phyloP scores from a whole-genome alignment of 2,329 filamentous ascomycete genomes.

The Elsinoe ampelina region DNA sequence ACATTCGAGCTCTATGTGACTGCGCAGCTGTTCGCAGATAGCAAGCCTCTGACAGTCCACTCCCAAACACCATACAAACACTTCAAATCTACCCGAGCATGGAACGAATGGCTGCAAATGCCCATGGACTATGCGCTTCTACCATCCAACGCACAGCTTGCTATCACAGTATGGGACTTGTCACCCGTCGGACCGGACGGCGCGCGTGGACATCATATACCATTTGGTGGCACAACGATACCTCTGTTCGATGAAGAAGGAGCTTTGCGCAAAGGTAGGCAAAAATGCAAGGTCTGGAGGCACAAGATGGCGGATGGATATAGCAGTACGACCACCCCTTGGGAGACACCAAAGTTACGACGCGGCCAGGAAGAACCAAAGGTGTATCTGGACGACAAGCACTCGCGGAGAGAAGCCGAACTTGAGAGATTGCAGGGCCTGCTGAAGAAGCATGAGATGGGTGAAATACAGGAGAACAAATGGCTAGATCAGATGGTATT shows the following conservation, averaged over 20 bases:
- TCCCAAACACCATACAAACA: constrained; percentile 88
- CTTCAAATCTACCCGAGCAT: constrained; percentile 65
- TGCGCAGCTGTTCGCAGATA: constrained; percentile 88
- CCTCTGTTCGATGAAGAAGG: constrained; percentile 88
- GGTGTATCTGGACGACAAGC: constrained; percentile 39
- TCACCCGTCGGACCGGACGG: constrained; percentile 66
- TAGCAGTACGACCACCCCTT: constrained; percentile 69
- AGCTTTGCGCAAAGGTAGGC: constrained; percentile 79
- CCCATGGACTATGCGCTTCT: constrained; percentile 77
- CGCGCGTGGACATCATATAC: constrained; percentile 67
- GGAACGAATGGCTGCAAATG: constrained; percentile 94
- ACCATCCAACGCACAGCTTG: constrained; percentile 71
- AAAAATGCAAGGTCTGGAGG: constrained; percentile 81
- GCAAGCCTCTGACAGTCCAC: constrained; percentile 85
- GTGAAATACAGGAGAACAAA: constrained; percentile 82
- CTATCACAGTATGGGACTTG: constrained; percentile 91
- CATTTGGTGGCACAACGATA: constrained; percentile 90
- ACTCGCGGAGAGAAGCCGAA: constrained; percentile 48
- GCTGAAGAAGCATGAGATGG: constrained; percentile 97
- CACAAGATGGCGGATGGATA: constrained; percentile 78
- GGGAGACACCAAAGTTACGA: constrained; percentile 48
- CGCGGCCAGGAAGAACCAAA: constrained; percentile 49
- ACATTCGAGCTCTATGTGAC: constrained; percentile 89
- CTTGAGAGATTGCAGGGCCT: constrained; percentile 79
- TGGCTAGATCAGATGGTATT: constrained; percentile 97